phyloP scores from a whole-genome alignment of 371 early-diverging fungal genomes.

The Mortierella sp. region DNA sequence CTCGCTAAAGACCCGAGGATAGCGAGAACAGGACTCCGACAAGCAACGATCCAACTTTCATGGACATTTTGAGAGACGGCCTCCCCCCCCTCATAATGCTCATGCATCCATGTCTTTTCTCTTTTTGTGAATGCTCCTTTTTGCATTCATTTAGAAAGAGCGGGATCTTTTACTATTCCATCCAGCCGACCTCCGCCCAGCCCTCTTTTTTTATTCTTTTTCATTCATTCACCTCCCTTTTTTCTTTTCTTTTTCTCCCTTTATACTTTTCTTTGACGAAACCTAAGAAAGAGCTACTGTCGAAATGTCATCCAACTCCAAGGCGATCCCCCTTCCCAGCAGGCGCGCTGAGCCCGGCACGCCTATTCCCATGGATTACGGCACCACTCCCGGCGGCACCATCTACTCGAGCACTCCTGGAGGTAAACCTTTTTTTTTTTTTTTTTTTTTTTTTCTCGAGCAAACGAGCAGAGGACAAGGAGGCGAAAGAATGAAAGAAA shows the following conservation, averaged over 20 bases:
- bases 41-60: too few relatives aligned
- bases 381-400: constrained; percentile 68
- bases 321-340: constrained; percentile 61
- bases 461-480: not conserved
- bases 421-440: constrained; percentile 51
- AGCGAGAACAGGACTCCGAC: too few relatives aligned
- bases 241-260: not conserved
- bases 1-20: not conserved
- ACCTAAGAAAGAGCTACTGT: not conserved
- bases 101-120: not conserved
- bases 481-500: not conserved
- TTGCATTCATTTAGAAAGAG: not conserved
- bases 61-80: too few relatives aligned
- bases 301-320: constrained; percentile 50
- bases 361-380: constrained; percentile 63
- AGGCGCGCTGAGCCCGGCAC: constrained; percentile 62
- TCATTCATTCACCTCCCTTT: not conserved
- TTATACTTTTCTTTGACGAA: not conserved
- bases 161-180: not conserved
- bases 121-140: not conserved
- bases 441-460: not conserved
- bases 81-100: too few relatives aligned
- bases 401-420: constrained; percentile 71
- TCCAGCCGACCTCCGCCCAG: too few relatives aligned
- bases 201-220: not conserved